Conservation (phyloP, 2,329 filamentous ascomycete species). For the Trichoderma sp. region DNA sequence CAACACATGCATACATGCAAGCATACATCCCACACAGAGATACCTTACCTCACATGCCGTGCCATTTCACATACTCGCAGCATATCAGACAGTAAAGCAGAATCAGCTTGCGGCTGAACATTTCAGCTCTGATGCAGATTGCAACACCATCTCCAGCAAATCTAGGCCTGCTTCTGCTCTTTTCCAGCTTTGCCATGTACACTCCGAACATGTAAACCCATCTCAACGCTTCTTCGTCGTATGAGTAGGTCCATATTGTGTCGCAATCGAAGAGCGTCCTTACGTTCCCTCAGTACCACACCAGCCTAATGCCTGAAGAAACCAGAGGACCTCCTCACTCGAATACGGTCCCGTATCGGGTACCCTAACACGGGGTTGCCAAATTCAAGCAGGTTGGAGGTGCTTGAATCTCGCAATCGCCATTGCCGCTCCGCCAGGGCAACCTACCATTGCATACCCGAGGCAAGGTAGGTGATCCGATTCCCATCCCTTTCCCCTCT, state of each 20-base stretch:
- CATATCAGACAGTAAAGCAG: background rate
- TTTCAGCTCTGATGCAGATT: background rate
- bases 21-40: background rate
- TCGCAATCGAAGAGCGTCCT: background rate
- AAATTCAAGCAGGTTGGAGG: background rate
- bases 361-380: background rate
- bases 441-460: background rate
- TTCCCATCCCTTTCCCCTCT: background rate
- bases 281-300: background rate
- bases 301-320: background rate
- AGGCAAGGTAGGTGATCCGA: background rate
- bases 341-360: background rate
- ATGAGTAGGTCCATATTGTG: too few species aligned
- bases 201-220: background rate
- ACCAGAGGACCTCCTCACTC: background rate
- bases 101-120: background rate
- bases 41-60: too few species aligned
- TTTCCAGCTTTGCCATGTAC: background rate
- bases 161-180: background rate
- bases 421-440: background rate
- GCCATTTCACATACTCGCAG: too few species aligned
- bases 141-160: constrained; percentile 2
- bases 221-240: background rate
- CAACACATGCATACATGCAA: background rate
- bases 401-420: background rate